Conservation (phyloP, 2,329 filamentous ascomycete species). For the Cryphonectria naterciae region DNA sequence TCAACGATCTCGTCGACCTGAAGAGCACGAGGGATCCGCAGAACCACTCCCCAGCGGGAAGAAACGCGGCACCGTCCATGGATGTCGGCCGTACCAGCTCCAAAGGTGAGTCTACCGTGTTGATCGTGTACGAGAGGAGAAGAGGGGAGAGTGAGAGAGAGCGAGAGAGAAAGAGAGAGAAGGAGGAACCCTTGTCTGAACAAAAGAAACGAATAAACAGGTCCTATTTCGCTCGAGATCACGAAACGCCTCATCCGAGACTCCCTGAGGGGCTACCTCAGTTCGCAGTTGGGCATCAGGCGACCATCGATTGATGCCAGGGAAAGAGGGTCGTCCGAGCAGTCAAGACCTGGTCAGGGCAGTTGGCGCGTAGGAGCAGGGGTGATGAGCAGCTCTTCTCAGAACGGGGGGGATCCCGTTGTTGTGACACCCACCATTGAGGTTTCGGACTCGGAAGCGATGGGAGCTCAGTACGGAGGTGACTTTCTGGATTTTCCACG, state of each 20-base stretch:
- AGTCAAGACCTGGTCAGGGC: constrained; percentile 3
- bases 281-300: constrained; percentile 33
- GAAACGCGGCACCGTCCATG: constrained; percentile 16
- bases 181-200: constrained; percentile 5
- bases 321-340: constrained; percentile 20
- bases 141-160: neutral
- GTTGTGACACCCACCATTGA: constrained; percentile 20
- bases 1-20: constrained; percentile 70
- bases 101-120: constrained; percentile 19
- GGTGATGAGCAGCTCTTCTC: neutral
- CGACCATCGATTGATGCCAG: constrained; percentile 20
- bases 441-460: constrained; percentile 12
- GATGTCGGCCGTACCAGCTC: constrained; percentile 31
- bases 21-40: constrained; percentile 20
- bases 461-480: constrained; percentile 34
- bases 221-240: constrained; percentile 60
- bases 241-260: constrained; percentile 56
- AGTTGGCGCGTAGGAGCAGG: constrained; percentile 3
- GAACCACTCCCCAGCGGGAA: constrained; percentile 11
- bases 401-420: neutral
- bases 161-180: neutral
- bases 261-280: constrained; percentile 46
- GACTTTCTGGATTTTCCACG: constrained; percentile 30
- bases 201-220: constrained; percentile 8
- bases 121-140: neutral